phyloP scores from a whole-genome alignment of 345 rosid species.

The Pelargonium nanum region DNA sequence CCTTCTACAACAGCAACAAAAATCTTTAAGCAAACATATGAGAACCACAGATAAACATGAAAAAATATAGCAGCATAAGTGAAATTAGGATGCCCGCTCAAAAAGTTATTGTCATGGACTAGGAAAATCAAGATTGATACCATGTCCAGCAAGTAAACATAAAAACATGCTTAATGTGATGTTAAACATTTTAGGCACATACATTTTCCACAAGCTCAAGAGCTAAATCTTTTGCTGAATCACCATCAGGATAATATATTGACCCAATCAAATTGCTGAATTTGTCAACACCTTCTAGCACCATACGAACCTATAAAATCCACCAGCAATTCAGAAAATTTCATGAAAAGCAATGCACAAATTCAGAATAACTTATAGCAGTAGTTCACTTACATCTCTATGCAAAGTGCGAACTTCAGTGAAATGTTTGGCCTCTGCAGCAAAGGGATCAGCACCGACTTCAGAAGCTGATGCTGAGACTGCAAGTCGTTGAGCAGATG shows the following conservation, averaged over 20 bases:
- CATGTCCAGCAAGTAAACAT: too few species aligned
- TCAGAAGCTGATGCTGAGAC: slow-evolving; percentile 46
- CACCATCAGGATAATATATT: slow-evolving; percentile 77
- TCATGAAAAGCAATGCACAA: slow-evolving; percentile 7
- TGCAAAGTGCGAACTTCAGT: slow-evolving; percentile 76
- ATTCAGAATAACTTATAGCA: slow-evolving; percentile 5
- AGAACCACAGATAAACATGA: too few species aligned
- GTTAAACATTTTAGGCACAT: slow-evolving; percentile 16
- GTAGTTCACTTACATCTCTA: slow-evolving; percentile 59
- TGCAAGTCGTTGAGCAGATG: slow-evolving; percentile 87
- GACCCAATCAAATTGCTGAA: slow-evolving; percentile 92
- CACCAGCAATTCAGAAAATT: slow-evolving; percentile 12
- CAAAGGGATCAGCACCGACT: slow-evolving; percentile 78
- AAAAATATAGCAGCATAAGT: too few species aligned
- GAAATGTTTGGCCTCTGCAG: slow-evolving; percentile 73
- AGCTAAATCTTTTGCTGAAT: slow-evolving; percentile 72
- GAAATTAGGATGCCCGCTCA: too few species aligned
- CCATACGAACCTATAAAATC: slow-evolving; percentile 74
- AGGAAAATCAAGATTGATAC: too few species aligned
- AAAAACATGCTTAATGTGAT: not conserved
- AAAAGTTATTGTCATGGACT: too few species aligned
- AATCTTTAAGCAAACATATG: too few species aligned
- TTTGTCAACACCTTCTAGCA: slow-evolving; percentile 93
- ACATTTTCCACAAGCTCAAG: slow-evolving; percentile 91
- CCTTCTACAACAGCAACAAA: too few species aligned